Evolutionary conservation across 306 rosid species (phyloP).

Genomic region (Inga leiocalycina): DNA sequence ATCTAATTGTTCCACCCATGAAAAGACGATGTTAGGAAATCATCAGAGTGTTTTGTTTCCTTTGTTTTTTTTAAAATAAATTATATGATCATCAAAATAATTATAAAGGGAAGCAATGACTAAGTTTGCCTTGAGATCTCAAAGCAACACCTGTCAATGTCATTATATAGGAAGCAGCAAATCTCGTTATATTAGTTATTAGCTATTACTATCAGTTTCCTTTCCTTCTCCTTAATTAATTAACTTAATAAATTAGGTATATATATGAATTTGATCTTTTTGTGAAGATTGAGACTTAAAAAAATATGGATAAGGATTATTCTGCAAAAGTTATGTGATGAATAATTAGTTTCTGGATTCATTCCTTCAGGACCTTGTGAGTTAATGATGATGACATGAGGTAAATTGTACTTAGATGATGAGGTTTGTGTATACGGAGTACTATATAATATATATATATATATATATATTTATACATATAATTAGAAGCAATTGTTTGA

Average conservation of each 20-base stretch:
- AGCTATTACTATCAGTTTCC: constrained; percentile 11
- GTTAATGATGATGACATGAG: constrained; percentile 1
- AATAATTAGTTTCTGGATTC: neutral
- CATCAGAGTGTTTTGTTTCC: neutral
- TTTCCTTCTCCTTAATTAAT: neutral
- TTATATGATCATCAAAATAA: neutral
- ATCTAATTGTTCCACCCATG: constrained; percentile 2
- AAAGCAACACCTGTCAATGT: constrained; percentile 52
- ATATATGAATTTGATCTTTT: neutral
- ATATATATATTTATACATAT: neutral
- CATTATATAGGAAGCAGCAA: constrained; percentile 39
- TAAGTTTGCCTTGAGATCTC: constrained; percentile 38
- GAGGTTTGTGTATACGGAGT: neutral
- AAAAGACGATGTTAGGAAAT: neutral
- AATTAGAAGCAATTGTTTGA: neutral
- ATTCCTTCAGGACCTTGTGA: neutral
- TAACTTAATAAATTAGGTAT: neutral
- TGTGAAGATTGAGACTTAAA: neutral
- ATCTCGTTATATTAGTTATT: neutral
- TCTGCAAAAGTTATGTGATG: neutral
- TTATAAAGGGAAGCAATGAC: constrained; percentile 12
- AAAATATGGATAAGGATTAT: neutral
- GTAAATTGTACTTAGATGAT: neutral
- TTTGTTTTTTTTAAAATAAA: neutral
- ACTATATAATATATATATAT: neutral